Base-by-base conservation (phyloP, 192 early-diverging fungal species). In the Lunasporangiospora selenospora region DNA sequence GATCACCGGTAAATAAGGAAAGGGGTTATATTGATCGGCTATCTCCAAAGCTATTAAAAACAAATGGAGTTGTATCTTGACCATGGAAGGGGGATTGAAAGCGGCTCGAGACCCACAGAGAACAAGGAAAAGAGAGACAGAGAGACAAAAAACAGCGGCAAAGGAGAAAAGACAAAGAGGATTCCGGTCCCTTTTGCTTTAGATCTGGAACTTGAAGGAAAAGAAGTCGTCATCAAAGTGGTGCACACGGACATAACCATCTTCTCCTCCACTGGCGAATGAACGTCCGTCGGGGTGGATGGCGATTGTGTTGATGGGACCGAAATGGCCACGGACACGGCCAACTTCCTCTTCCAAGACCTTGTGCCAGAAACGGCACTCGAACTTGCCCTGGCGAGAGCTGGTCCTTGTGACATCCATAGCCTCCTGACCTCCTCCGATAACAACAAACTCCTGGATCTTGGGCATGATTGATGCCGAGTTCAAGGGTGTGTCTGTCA, bases 391-490 rank as follows among this genome's bases (percentile, higher is more conserved):
- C 76, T 91, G 88, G 71, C 91, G 86, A 53, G 87, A 86, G 34
- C 87, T 85, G 19, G 96, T 97, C 30, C 88, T 93, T 27, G 98
- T 98, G 48, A 99, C 98, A 65, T 87, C 80, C 93, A 96, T 98
- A 39, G 98, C 96, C 71, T 97, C 95, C 82, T 99, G 98, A 66
- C 98, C 98, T 86, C 98, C 98, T 54, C 98, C 98, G 37, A 94
- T 77, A 57, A 93, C 83, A 24, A 94, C 90, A 69, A 92, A 87
- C 44, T 93, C 88, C 77, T 92, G 88, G 40, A 77, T 62, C 48
- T 83, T 87, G 30, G 98, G 98, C 29, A 93, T 95, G 42, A 99
- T 85, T 1, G 90, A 76, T 3, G 98, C 98, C 23, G 94, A 90
- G 83, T 98, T 99, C 56, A 98, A 84, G 13, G 90, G 90, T 24